Evolutionary conservation across 331 rosid genomes (phyloP).

Genomic region (Pyracantha coccinea): DNA sequence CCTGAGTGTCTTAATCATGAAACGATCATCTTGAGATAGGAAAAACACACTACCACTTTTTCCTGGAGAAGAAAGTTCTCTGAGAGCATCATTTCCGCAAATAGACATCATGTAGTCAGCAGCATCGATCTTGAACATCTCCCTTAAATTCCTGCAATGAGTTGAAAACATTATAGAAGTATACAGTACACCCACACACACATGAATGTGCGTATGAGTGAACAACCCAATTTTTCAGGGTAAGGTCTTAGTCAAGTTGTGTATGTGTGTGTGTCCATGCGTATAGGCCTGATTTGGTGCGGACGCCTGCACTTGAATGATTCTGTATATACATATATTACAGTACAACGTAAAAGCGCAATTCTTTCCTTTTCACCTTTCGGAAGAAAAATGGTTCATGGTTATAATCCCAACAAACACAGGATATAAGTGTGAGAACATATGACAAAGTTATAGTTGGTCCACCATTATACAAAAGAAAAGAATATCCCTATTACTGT

Average conservation of each 20-base stretch:
- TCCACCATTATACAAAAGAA: neutral
- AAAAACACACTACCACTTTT: slow-evolving; percentile 99
- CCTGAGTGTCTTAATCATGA: slow-evolving; percentile 96
- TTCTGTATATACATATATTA: neutral
- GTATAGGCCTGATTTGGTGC: neutral
- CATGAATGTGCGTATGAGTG: neutral
- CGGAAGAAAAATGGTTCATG: neutral
- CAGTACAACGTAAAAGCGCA: neutral
- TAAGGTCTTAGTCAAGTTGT: neutral
- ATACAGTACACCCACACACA: neutral
- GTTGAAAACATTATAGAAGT: neutral
- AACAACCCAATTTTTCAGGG: neutral
- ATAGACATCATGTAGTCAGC: slow-evolving; percentile 99
- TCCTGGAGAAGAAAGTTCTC: slow-evolving; percentile 98
- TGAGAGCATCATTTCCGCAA: slow-evolving; percentile 95
- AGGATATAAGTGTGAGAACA: neutral
- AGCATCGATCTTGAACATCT: slow-evolving; percentile 96
- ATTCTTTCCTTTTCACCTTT: neutral
- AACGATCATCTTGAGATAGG: slow-evolving; percentile 95
- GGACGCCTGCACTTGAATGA: neutral
- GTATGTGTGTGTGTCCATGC: neutral
- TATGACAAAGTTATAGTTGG: neutral
- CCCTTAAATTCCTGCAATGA: slow-evolving; percentile 79
- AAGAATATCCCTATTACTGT: neutral
- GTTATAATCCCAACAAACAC: neutral